These are phyloP conservation scores for Microbotryum silenes-acaulis DNA, from an alignment of 1,284 basidiomycete genomes.

Conservation along the genomic window DNA sequence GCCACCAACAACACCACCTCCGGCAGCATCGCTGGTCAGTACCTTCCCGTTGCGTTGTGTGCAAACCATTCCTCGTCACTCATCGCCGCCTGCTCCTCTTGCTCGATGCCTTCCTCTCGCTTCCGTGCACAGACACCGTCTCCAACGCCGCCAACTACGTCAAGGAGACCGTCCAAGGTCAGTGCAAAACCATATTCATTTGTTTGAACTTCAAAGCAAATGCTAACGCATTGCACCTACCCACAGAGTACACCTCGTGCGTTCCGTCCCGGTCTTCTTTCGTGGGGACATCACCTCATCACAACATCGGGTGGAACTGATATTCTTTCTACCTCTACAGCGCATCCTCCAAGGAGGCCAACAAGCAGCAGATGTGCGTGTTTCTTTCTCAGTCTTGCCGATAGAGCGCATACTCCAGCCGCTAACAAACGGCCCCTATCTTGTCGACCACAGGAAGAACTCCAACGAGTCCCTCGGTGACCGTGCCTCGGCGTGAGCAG, in stretches of 20 bases:
- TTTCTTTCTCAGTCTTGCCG: too few relatives aligned
- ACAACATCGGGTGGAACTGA: neutral
- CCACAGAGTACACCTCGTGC: neutral
- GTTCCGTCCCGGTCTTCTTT: neutral
- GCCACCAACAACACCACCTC: too few relatives aligned
- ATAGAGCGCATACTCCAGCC: too few relatives aligned
- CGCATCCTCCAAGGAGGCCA: neutral
- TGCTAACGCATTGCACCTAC: neutral
- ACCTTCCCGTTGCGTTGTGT: too few relatives aligned
- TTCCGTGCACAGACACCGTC: neutral
- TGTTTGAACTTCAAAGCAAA: neutral
- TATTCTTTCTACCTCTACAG: neutral
- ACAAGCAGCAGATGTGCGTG: neutral
- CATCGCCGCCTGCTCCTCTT: too few relatives aligned
- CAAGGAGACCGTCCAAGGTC: constrained; percentile 10
- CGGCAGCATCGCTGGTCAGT: too few relatives aligned
- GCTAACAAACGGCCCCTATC: too few relatives aligned
- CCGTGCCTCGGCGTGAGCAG: too few relatives aligned
- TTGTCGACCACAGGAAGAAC: too few relatives aligned
- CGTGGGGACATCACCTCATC: neutral
- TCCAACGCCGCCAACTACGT: constrained; percentile 18
- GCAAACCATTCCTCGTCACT: too few relatives aligned
- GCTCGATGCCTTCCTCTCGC: too few relatives aligned
- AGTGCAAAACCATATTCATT: neutral
- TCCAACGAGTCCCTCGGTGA: too few relatives aligned